Evolutionary conservation across 495 filamentous ascomycete species (phyloP).

Genomic region (Amorphotheca resinae): DNA sequence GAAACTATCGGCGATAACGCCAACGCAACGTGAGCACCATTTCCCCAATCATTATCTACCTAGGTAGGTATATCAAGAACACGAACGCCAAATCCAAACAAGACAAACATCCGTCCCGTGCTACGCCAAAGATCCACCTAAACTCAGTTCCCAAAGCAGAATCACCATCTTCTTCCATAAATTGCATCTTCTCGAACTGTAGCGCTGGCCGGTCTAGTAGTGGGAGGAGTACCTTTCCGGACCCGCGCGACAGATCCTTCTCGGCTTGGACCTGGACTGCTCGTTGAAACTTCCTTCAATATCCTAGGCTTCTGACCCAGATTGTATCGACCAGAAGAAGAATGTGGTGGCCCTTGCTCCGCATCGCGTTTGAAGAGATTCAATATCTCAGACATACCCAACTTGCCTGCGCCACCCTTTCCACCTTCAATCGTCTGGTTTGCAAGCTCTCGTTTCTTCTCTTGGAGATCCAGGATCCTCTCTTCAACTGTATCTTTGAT

Average conservation of each 20-base stretch:
- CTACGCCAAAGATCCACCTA: too few species aligned
- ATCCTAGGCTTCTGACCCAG: conserved; percentile 15
- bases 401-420: conserved; percentile 50
- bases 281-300: conserved; percentile 9
- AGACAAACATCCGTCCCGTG: too few species aligned
- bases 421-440: conserved; percentile 71
- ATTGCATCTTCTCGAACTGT: conserved; percentile 13
- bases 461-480: conserved; percentile 80
- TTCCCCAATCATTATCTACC: too few species aligned
- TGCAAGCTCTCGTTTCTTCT: conserved; percentile 81
- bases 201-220: neutral
- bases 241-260: neutral
- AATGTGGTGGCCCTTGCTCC: conserved; percentile 24
- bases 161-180: conserved; percentile 21
- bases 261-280: neutral
- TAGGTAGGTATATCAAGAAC: too few species aligned
- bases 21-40: too few species aligned
- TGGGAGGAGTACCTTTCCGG: conserved; percentile 7
- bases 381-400: conserved; percentile 90
- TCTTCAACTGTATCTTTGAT: conserved; percentile 79
- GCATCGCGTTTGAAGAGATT: conserved; percentile 74
- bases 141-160: too few species aligned
- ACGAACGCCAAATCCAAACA: too few species aligned
- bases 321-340: conserved; percentile 5
- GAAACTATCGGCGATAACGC: too few species aligned